Percentiles rank a stretch among this genome's conserved stretches.
Conservation (phyloP, 208 protist species). For the Crithidia acanthocephali region DNA sequence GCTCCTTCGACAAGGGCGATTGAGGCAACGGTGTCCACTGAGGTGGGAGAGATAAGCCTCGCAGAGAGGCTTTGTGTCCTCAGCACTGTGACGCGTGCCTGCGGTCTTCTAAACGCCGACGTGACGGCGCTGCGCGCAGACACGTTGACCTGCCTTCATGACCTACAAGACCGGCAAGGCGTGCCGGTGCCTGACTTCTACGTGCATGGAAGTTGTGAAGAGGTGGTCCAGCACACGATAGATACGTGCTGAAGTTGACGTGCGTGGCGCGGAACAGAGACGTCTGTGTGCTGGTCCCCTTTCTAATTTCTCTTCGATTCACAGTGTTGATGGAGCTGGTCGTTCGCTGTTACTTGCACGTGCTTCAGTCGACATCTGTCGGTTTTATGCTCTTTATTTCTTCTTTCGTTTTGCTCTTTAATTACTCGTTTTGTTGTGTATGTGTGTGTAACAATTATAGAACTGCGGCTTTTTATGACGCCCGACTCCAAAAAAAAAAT, state of each 20-base stretch:
- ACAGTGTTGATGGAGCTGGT: too few relatives aligned
- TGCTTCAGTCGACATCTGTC: neutral
- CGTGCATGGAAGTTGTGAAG: constrained; percentile 28
- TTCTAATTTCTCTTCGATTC: neutral
- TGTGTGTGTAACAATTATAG: too few relatives aligned
- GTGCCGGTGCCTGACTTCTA: constrained; percentile 13
- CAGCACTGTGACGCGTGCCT: constrained; percentile 22
- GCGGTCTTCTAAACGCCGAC: neutral
- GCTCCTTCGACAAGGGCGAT: neutral
- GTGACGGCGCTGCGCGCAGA: neutral
- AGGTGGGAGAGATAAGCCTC: constrained; percentile 1
- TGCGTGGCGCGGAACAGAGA: neutral
- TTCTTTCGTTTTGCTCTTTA: neutral
- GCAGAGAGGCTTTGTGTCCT: constrained; percentile 26
- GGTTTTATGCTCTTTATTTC: neutral
- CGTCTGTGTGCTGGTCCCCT: too few relatives aligned
- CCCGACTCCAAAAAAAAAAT: too few relatives aligned
- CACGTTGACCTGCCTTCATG: constrained; percentile 5
- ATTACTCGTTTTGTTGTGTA: too few relatives aligned
- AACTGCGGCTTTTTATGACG: too few relatives aligned
- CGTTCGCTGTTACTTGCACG: too few relatives aligned
- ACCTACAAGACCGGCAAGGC: constrained; percentile 13
- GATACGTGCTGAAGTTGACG: neutral
- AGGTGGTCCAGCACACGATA: constrained; percentile 10
- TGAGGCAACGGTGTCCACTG: neutral